Base-by-base conservation (phyloP, 768 basidiomycete genomes). In the Boletus coccyginus region DNA sequence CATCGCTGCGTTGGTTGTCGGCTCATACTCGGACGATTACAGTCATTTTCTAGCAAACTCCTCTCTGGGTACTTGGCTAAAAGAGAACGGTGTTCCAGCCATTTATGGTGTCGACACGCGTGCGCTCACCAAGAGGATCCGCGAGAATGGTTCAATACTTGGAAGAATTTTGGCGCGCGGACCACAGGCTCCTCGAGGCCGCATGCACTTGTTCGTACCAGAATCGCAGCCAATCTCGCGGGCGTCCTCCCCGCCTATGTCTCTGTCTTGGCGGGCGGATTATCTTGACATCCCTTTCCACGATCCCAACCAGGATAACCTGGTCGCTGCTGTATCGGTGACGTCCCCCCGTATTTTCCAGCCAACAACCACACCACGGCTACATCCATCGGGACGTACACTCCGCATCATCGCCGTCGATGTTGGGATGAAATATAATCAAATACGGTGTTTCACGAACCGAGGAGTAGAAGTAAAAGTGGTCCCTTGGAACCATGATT, bases 341-440 rank as follows among this genome's bases (percentile, higher is more conserved):
- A 64, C 77, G 35, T 70, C 78, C 45, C 85, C 95, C 3, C 81
- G 84, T 39, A 62, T 93, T 16, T 92, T 87, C 78, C 77, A 78
- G 62, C 85, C 90, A 19, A 78, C 78, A 10, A 70, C 71, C 38
- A 68, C 68, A n/a, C 77, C 84, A 24, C 82, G 76, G 51, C 69
- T 83, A 35, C 92, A 97, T 68, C 89, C 92, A 3, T 86, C 84
- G 1, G 92, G 90, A 32, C 84, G 94, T 48, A 75, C 84, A 1
- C 69, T 98, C 32, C 89, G 97, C 57, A 83, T 99, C 31, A 67
- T 99, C 16, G 94, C 93, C 7, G 75, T 98, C 56, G 97, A 99
- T 70, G 96, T 98, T 49, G 97, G 97, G n/a, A 98, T 98, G 92
- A 99, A 99, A 75, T 97, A 91, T 78, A 98, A 98, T 74, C 97